phyloP scores from a whole-genome alignment of 2,329 filamentous ascomycete genomes.

The Colletotrichum scovillei region DNA sequence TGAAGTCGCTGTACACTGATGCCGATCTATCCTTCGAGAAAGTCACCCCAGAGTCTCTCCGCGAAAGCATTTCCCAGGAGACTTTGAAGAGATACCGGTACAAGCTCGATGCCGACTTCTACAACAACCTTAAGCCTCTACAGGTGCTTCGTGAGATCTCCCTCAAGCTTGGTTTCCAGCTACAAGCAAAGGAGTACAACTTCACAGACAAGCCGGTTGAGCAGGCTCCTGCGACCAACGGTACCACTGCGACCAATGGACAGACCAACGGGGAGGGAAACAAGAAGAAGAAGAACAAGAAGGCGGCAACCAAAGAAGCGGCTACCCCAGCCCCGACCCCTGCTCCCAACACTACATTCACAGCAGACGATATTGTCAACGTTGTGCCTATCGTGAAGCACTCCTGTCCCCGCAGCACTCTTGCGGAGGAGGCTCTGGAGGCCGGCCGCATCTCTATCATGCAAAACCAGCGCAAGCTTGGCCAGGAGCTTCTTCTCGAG shows the following conservation, averaged over 20 bases:
- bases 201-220: slow-evolving; percentile 48
- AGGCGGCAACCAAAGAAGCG: slow-evolving; percentile 57
- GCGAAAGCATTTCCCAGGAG: slow-evolving; percentile 77
- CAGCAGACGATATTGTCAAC: slow-evolving; percentile 87
- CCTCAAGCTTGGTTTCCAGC: slow-evolving; percentile 89
- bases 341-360: slow-evolving; percentile 65
- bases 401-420: slow-evolving; percentile 86
- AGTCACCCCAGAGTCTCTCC: slow-evolving; percentile 79
- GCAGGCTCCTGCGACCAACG: slow-evolving; percentile 38
- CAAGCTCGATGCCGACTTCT: slow-evolving; percentile 76
- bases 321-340: slow-evolving; percentile 57
- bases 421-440: slow-evolving; percentile 96
- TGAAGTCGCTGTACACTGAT: slow-evolving; percentile 83
- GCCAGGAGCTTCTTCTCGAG: slow-evolving; percentile 95
- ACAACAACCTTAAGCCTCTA: slow-evolving; percentile 74
- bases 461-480: slow-evolving; percentile 94
- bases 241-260: slow-evolving; percentile 52
- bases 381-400: slow-evolving; percentile 96
- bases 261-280: slow-evolving; percentile 57
- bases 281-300: slow-evolving; percentile 74
- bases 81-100: slow-evolving; percentile 81
- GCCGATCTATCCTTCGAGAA: slow-evolving; percentile 84
- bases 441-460: slow-evolving; percentile 96
- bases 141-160: slow-evolving; percentile 91
- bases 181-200: slow-evolving; percentile 74